Conservation (phyloP, 2,329 filamentous ascomycete genomes). For the Acrocalymma vagum region DNA sequence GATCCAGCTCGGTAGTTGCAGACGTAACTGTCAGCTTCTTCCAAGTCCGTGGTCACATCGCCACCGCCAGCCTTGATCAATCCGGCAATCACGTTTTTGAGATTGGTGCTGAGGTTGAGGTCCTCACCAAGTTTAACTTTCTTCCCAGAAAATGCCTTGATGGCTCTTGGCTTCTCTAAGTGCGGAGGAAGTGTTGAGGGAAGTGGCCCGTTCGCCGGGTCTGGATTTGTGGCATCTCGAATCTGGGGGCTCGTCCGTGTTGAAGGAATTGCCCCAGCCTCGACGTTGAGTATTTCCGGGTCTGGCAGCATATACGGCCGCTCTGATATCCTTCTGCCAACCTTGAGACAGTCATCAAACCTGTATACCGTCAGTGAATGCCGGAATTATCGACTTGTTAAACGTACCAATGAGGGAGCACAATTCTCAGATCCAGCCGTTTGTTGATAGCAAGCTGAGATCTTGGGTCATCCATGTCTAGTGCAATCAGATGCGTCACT, state of each 20-base stretch:
- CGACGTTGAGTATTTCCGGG: conserved; percentile 73
- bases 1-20: conserved; percentile 86
- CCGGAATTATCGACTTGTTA: neutral
- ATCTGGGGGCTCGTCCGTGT: conserved; percentile 58
- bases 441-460: conserved; percentile 70
- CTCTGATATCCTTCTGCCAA: conserved; percentile 91
- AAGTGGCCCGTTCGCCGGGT: conserved; percentile 32
- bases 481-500: conserved; percentile 88
- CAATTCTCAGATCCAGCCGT: conserved; percentile 77
- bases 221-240: conserved; percentile 42
- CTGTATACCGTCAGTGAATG: conserved; percentile 54
- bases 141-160: conserved; percentile 77
- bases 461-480: conserved; percentile 78
- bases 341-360: conserved; percentile 96
- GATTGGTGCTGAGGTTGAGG: conserved; percentile 72
- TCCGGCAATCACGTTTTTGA: conserved; percentile 72
- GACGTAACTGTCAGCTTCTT: conserved; percentile 82
- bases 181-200: conserved; percentile 26
- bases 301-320: conserved; percentile 85
- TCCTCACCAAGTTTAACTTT: conserved; percentile 81
- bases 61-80: conserved; percentile 79
- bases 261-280: conserved; percentile 38
- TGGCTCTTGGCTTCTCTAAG: conserved; percentile 34
- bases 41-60: conserved; percentile 68
- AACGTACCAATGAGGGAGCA: conserved; percentile 87